Percentiles rank a stretch among this genome's conserved stretches.
Conservation (phyloP, 805 yeast species). For the Pichia exigua region DNA sequence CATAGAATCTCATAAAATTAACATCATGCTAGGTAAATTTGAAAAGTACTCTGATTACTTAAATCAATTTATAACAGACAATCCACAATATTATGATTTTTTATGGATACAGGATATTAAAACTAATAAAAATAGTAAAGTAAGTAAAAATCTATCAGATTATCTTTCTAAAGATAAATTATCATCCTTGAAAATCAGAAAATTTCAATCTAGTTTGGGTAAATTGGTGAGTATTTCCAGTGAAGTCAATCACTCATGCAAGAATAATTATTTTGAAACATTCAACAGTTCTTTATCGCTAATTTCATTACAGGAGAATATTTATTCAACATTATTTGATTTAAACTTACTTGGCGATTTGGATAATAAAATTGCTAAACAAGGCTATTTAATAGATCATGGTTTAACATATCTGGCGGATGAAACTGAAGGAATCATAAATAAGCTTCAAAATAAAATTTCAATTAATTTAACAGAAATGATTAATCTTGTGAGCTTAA, state of each 20-base stretch:
- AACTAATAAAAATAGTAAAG: conserved; percentile 41
- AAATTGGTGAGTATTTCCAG: conserved; percentile 48
- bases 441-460: background rate
- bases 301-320: conserved; percentile 1
- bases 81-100: conserved; percentile 39
- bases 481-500: background rate
- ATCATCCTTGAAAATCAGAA: conserved; percentile 39
- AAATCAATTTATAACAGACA: conserved; percentile 42
- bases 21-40: conserved; percentile 49
- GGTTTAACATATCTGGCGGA: background rate
- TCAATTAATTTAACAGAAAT: conserved; percentile 2
- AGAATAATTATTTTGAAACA: background rate
- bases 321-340: background rate
- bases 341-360: background rate
- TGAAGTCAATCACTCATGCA: background rate
- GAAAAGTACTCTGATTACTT: conserved; percentile 43
- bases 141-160: conserved; percentile 39
- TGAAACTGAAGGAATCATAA: background rate
- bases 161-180: conserved; percentile 31
- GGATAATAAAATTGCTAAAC: background rate
- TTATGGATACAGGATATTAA: conserved; percentile 68
- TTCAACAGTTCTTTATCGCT: background rate
- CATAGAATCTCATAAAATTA: conserved; percentile 43
- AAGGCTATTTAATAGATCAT: background rate
- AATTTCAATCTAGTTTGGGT: conserved; percentile 59